A percentile compares a stretch with the other conserved stretches of the same genome.
phyloP scores from a whole-genome alignment of 768 basidiomycete species.

The Rhizopogon vinicolor region DNA sequence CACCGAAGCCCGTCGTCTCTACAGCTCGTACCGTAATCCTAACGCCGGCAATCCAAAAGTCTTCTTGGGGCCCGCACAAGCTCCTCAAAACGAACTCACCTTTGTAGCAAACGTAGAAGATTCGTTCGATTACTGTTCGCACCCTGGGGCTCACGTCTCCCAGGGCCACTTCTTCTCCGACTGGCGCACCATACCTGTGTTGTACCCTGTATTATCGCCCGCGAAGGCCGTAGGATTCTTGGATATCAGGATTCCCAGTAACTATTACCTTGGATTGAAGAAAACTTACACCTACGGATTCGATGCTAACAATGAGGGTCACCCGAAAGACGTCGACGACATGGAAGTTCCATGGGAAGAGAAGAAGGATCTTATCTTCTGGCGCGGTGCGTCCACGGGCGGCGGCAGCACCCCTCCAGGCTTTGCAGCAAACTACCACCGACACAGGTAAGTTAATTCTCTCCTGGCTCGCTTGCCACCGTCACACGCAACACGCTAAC shows the following conservation, averaged over 20 bases:
- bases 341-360: conserved; percentile 89
- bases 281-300: conserved; percentile 91
- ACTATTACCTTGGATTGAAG: conserved; percentile 78
- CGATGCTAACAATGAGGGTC: conserved; percentile 65
- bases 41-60: conserved; percentile 25
- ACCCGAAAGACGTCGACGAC: conserved; percentile 71
- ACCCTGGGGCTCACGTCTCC: conserved; percentile 78
- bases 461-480: conserved; percentile 2
- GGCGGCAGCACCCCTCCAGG: conserved; percentile 87
- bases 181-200: conserved; percentile 80
- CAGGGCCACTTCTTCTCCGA: conserved; percentile 98
- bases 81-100: background rate
- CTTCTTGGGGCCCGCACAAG: conserved; percentile 18
- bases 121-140: conserved; percentile 70
- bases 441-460: conserved; percentile 58
- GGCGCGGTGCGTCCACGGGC: conserved; percentile 95
- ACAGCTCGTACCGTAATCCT: conserved; percentile 64
- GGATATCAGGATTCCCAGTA: conserved; percentile 92
- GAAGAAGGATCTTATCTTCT: conserved; percentile 83
- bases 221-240: conserved; percentile 80
- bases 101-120: conserved; percentile 56
- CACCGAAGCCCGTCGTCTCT: conserved; percentile 77
- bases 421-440: conserved; percentile 77
- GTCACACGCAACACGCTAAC: background rate
- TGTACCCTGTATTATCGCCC: conserved; percentile 95